phyloP scores from a whole-genome alignment of 192 early-diverging fungal genomes.

The Piromyces finnis region DNA sequence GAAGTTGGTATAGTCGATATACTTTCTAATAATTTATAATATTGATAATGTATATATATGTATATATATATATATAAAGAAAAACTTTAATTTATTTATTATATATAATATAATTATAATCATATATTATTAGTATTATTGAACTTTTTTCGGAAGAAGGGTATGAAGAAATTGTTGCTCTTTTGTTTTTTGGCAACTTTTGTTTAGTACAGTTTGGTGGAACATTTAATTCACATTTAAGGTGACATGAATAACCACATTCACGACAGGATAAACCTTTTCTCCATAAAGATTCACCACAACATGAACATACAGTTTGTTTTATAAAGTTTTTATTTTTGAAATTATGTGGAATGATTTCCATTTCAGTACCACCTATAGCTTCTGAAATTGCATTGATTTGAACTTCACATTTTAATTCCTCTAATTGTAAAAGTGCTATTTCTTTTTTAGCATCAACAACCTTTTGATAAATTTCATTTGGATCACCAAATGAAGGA shows the following conservation, averaged over 20 bases:
- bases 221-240: not conserved
- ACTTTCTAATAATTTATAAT: no score
- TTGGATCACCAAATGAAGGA: not conserved
- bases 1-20: no score
- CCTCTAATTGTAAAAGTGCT: not conserved
- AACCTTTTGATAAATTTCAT: not conserved
- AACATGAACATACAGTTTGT: not conserved
- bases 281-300: not conserved
- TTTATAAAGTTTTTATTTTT: not conserved
- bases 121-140: no score
- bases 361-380: not conserved
- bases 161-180: not conserved
- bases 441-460: not conserved
- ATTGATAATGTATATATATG: no score
- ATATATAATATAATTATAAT: no score
- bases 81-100: no score
- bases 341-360: not conserved
- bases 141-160: no score
- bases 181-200: not conserved
- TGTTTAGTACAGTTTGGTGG: not conserved
- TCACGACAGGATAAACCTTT: not conserved
- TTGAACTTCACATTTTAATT: not conserved
- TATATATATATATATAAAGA: no score
- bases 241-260: not conserved
- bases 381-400: not conserved